Evolutionary conservation across 2,329 filamentous ascomycete species (phyloP), one percentile per base, ranked within the genome.

Genomic region (Onygenales sp.): DNA sequence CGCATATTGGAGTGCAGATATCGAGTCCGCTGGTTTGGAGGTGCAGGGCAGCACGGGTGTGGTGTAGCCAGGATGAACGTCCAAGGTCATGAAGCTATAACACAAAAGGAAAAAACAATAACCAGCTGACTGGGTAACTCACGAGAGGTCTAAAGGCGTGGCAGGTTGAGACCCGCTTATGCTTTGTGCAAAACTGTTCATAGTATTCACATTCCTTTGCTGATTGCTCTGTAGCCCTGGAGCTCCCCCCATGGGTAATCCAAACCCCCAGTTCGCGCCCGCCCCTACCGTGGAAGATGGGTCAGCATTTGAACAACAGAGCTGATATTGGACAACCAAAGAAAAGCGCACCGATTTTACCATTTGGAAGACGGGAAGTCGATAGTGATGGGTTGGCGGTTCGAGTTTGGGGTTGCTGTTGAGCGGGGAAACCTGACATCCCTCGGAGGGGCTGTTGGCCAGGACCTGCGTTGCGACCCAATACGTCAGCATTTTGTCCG

Each of bases 241-340:
- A 52, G 76, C 73, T 58, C 75, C 77, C 50, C 75, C 76, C 63
- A 78, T 74, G 43, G 78, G 77, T 52, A 77, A 67, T 48, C 77
- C 77, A 63, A 81, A 81, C 48, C 76, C 78, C 79, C 79, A 82
- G 64, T 77, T 77, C 57, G 77, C 73, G 61, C 75, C 76, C 61
- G 72, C 76, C 51, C 78, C 79, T 76, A 65, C 14, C 31, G 27
- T 53, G 46, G 39, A 56, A 41, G 38, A 39, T 50, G 41, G 35
- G 35, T 14, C 43, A 38, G 21, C 46, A 45, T 53, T 50, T 48
- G 14, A 31, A 54, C 27, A 48, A 35, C 9, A 45, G 49, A n/a
- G 39, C 36, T 21, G 10, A 53, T 43, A 56, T 45, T 55, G 54
- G 36, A 50, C 42, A 55, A 27, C 21, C 39, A 41, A 49, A 39